A percentile compares a stretch with the other conserved stretches of the same genome.
These are phyloP conservation scores for Lipomyces starkeyi DNA, from an alignment of 805 yeast species.

Conservation along the genomic window DNA sequence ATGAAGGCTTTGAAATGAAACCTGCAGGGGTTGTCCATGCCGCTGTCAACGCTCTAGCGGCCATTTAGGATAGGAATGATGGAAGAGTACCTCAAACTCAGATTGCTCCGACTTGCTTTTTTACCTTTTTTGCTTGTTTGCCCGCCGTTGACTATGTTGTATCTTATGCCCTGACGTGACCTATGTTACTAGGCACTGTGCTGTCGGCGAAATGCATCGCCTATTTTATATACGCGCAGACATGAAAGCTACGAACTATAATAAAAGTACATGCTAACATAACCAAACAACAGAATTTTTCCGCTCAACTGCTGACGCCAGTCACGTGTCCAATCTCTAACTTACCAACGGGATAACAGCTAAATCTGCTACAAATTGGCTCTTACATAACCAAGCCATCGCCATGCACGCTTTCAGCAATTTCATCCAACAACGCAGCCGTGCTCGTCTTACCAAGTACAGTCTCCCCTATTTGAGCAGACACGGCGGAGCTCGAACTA, in stretches of 20 bases:
- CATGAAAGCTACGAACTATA: background rate
- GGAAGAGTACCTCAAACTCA: background rate
- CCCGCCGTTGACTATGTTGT: background rate
- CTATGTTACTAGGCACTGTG: background rate
- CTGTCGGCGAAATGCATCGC: background rate
- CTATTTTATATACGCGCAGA: background rate
- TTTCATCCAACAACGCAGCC: slow-evolving; percentile 15
- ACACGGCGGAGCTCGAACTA: slow-evolving; percentile 1
- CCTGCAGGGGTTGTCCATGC: background rate
- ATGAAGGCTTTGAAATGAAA: background rate
- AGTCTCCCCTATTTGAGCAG: background rate
- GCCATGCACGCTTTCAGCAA: slow-evolving; percentile 19
- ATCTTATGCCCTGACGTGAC: background rate
- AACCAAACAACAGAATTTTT: background rate
- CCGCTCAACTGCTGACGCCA: too few relatives aligned
- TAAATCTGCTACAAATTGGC: background rate
- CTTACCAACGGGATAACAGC: background rate
- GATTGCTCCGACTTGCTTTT: slow-evolving; percentile 5
- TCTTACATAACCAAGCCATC: slow-evolving; percentile 11
- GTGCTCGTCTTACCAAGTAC: background rate
- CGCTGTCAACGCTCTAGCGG: background rate
- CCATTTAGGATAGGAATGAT: background rate
- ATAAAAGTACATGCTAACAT: background rate
- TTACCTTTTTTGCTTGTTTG: background rate
- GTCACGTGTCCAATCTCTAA: too few relatives aligned